Percentiles rank a stretch among this genome's conserved stretches.
Evolutionary conservation across 306 rosid species (phyloP).

Genomic region (Begonia fuchsioides): DNA sequence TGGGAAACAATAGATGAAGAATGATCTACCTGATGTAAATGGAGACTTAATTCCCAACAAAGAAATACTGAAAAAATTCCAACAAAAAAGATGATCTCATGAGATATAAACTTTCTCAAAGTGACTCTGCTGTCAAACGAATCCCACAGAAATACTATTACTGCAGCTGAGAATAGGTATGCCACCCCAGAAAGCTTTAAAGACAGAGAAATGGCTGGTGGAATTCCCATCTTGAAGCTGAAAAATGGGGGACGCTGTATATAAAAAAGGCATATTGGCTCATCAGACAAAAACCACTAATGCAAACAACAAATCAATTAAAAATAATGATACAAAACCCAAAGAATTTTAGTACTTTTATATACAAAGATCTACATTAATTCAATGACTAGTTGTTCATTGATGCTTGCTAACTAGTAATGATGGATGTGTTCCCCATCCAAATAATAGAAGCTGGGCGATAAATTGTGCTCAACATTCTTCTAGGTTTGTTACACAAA

Average conservation of each 20-base stretch:
- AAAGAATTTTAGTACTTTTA: no score
- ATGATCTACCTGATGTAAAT: constrained; percentile 59
- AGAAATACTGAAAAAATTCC: constrained; percentile 54
- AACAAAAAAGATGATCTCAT: constrained; percentile 34
- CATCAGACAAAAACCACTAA: constrained; percentile 3
- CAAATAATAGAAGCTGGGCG: no score
- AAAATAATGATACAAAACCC: no score
- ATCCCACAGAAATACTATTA: constrained; percentile 35
- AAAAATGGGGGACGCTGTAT: constrained; percentile 80
- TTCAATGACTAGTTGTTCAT: no score
- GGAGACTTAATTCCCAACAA: constrained; percentile 82
- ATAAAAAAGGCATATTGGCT: constrained; percentile 16
- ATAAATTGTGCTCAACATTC: no score
- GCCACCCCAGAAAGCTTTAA: constrained; percentile 54
- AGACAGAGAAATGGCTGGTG: constrained; percentile 41
- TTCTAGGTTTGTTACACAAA: no score
- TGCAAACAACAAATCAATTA: no score
- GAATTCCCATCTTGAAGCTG: constrained; percentile 92
- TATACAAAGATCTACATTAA: no score
- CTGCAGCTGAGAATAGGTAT: constrained; percentile 31
- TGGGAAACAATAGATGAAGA: constrained; percentile 3
- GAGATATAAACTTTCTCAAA: constrained; percentile 15
- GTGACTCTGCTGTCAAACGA: constrained; percentile 24
- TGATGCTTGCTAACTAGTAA: no score
- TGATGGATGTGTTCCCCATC: no score